Percentiles rank a stretch among this genome's conserved stretches.
These are phyloP conservation scores for Terfezia claveryi DNA, from an alignment of 495 filamentous ascomycete genomes.

Conservation along the genomic window DNA sequence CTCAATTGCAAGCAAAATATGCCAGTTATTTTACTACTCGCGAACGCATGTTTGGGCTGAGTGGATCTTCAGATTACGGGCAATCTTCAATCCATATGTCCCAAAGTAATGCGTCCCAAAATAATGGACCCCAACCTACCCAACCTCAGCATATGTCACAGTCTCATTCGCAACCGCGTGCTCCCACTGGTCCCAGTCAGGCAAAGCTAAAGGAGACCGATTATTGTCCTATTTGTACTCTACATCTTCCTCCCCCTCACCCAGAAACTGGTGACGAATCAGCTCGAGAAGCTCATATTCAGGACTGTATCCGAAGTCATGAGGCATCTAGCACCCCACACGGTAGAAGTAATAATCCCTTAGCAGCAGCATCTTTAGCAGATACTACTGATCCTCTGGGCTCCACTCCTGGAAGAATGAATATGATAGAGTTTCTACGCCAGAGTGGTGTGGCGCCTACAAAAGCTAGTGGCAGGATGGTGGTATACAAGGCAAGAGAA, in stretches of 20 bases:
- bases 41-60: too few species aligned
- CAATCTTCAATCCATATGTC: too few species aligned
- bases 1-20: too few species aligned
- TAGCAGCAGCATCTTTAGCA: constrained; percentile 1
- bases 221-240: constrained; percentile 74
- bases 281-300: constrained; percentile 53
- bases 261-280: constrained; percentile 36
- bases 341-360: constrained; percentile 29
- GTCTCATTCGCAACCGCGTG: too few species aligned
- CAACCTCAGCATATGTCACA: too few species aligned
- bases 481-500: constrained; percentile 62
- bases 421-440: neutral
- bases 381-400: neutral
- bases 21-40: too few species aligned
- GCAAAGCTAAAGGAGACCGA: constrained; percentile 50
- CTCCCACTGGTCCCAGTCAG: neutral
- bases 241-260: constrained; percentile 43
- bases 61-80: too few species aligned
- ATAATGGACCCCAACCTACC: too few species aligned
- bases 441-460: constrained; percentile 8
- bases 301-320: constrained; percentile 39
- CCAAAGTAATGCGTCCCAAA: too few species aligned
- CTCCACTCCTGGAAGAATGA: constrained; percentile 2
- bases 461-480: constrained; percentile 26
- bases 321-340: constrained; percentile 9